These are phyloP conservation scores for Noccaea caerulescens DNA, from an alignment of 345 rosid species.

Conservation along the genomic window DNA sequence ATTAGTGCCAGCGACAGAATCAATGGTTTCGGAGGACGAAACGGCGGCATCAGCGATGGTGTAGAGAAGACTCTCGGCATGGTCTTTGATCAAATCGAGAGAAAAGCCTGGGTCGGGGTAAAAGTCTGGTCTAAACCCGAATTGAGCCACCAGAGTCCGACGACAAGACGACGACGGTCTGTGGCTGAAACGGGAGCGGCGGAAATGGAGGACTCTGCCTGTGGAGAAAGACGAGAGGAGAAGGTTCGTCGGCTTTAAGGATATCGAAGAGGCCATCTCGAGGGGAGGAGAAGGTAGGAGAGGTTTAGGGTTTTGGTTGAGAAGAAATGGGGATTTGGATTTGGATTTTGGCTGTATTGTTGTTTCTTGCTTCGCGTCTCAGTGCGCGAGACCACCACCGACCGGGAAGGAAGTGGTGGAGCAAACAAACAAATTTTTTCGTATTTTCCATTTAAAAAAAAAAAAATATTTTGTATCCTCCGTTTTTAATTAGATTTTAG, in stretches of 20 bases:
- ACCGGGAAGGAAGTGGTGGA: slow-evolving; percentile 6
- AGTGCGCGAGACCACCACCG: slow-evolving; percentile 31
- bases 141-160: slow-evolving; percentile 58
- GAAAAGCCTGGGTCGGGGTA: slow-evolving; percentile 54
- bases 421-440: neutral
- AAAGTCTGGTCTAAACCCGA: slow-evolving; percentile 57
- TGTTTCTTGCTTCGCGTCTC: slow-evolving; percentile 19
- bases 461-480: too few species aligned
- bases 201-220: slow-evolving; percentile 43
- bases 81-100: slow-evolving; percentile 50
- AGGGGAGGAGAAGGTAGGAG: neutral
- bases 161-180: slow-evolving; percentile 52
- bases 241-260: slow-evolving; percentile 47
- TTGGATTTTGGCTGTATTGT: slow-evolving; percentile 15
- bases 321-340: neutral
- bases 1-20: slow-evolving; percentile 33
- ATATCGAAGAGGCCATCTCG: slow-evolving; percentile 45
- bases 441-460: too few species aligned
- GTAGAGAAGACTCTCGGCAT: slow-evolving; percentile 60
- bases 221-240: slow-evolving; percentile 48
- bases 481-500: too few species aligned
- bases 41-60: slow-evolving; percentile 89
- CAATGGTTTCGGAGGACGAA: slow-evolving; percentile 59
- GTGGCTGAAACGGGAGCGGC: slow-evolving; percentile 43
- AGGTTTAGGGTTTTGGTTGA: slow-evolving; percentile 37